Evolutionary conservation across 1,284 basidiomycete genomes (phyloP).

Genomic region (Naganishia cerealis): DNA sequence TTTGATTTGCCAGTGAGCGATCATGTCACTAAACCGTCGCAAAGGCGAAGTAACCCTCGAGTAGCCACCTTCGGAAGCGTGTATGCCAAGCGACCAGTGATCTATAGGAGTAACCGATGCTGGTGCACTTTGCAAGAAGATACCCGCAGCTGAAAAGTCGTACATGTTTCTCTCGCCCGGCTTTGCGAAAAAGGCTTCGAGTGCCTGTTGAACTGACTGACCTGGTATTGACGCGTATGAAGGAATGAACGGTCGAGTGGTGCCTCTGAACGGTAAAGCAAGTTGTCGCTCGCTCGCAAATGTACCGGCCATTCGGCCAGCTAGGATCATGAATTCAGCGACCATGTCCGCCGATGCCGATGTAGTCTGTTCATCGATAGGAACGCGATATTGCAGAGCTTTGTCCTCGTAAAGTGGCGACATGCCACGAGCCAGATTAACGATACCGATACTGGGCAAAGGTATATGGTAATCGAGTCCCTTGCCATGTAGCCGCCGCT

Average conservation of each 20-base stretch:
- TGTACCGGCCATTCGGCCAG: constrained; percentile 71
- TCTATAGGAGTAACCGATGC: constrained; percentile 55
- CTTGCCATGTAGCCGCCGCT: constrained; percentile 38
- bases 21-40: constrained; percentile 77
- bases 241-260: constrained; percentile 50
- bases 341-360: constrained; percentile 58
- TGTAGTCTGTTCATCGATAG: neutral
- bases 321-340: constrained; percentile 80
- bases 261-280: constrained; percentile 66
- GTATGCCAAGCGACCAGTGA: constrained; percentile 72
- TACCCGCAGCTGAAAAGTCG: constrained; percentile 26
- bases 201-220: constrained; percentile 26
- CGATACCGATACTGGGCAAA: constrained; percentile 31
- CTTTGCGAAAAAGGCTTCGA: constrained; percentile 44
- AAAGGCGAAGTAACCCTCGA: constrained; percentile 83
- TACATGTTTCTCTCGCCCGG: constrained; percentile 40
- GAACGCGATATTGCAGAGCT: constrained; percentile 10
- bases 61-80: constrained; percentile 66
- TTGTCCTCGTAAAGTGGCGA: constrained; percentile 13
- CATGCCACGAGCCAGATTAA: constrained; percentile 24
- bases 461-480: constrained; percentile 44
- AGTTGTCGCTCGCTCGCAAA: constrained; percentile 67
- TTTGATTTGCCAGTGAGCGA: constrained; percentile 94
- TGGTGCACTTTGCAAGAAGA: constrained; percentile 14
- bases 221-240: constrained; percentile 15